Evolutionary conservation across 2,329 filamentous ascomycete species (phyloP).

Genomic region (Phaeosphaeriaceae sp.): DNA sequence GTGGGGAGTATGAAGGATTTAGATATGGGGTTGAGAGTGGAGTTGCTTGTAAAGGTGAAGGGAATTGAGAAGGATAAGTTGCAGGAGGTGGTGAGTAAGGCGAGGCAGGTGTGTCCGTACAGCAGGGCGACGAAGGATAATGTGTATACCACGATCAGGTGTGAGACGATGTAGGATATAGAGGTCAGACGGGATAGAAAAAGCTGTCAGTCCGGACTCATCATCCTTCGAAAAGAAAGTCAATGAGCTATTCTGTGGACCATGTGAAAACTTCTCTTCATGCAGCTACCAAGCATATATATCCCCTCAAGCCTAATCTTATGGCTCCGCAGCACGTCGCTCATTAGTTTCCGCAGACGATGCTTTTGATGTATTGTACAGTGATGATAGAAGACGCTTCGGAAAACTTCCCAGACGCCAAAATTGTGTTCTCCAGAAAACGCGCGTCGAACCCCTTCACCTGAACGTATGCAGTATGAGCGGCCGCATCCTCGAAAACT

Average conservation of each 20-base stretch:
- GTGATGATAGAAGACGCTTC: not conserved
- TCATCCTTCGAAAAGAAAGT: too few species aligned
- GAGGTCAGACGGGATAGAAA: too few species aligned
- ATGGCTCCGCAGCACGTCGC: too few species aligned
- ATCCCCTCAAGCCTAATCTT: too few species aligned
- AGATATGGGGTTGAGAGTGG: slow-evolving; percentile 55
- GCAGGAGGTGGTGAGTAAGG: slow-evolving; percentile 46
- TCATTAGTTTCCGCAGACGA: not conserved
- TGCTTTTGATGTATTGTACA: slow-evolving; percentile 5
- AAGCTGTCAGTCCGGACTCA: too few species aligned
- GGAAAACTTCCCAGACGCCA: not conserved
- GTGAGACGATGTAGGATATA: slow-evolving; percentile 29
- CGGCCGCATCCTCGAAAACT: slow-evolving; percentile 1
- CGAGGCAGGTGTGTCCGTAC: slow-evolving; percentile 47
- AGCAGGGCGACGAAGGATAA: slow-evolving; percentile 44
- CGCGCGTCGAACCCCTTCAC: not conserved
- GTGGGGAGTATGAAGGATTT: slow-evolving; percentile 56
- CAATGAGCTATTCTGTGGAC: too few species aligned
- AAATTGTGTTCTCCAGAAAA: not conserved
- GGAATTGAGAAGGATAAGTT: slow-evolving; percentile 44
- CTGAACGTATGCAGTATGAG: slow-evolving; percentile 1
- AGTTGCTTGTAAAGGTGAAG: slow-evolving; percentile 50
- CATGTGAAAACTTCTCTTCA: too few species aligned
- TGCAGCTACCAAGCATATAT: too few species aligned
- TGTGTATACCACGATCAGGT: slow-evolving; percentile 31